phyloP scores from a whole-genome alignment of 371 early-diverging fungal genomes.

The Mortierella sp. region DNA sequence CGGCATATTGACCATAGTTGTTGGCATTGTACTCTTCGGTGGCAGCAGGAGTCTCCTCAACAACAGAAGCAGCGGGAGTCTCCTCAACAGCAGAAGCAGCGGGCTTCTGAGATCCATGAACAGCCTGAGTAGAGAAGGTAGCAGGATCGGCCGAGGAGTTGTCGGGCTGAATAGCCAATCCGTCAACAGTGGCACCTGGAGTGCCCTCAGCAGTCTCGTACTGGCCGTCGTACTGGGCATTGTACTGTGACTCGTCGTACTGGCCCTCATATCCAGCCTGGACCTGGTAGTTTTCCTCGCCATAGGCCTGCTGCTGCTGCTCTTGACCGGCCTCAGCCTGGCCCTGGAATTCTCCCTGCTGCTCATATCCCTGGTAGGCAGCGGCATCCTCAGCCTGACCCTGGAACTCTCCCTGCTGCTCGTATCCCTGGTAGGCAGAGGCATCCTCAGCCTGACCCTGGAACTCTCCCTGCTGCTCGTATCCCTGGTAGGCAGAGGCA shows the following conservation, averaged over 20 bases:
- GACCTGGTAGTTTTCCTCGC: slow-evolving; percentile 12
- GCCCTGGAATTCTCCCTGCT: slow-evolving; percentile 21
- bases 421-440: slow-evolving; percentile 8
- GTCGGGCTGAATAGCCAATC: slow-evolving; percentile 27
- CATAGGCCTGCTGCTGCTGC: slow-evolving; percentile 7
- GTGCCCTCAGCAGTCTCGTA: slow-evolving; percentile 13
- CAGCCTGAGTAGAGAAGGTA: slow-evolving; percentile 22
- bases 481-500: neutral
- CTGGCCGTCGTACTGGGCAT: slow-evolving; percentile 21
- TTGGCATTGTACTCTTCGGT: neutral
- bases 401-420: slow-evolving; percentile 16
- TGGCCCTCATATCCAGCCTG: slow-evolving; percentile 16
- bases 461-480: slow-evolving; percentile 10
- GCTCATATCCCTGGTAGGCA: slow-evolving; percentile 15
- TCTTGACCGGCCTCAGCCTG: slow-evolving; percentile 11
- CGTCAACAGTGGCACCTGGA: slow-evolving; percentile 20
- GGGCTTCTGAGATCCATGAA: slow-evolving; percentile 23
- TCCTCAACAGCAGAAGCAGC: neutral
- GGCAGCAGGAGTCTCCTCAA: neutral
- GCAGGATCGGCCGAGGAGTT: slow-evolving; percentile 15
- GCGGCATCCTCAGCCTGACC: slow-evolving; percentile 12
- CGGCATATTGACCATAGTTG: slow-evolving; percentile 15
- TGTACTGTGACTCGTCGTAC: slow-evolving; percentile 19
- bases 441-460: slow-evolving; percentile 18
- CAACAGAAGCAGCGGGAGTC: neutral